Conservation (phyloP, 2,329 filamentous ascomycete genomes). For the Neurospora sp. region DNA sequence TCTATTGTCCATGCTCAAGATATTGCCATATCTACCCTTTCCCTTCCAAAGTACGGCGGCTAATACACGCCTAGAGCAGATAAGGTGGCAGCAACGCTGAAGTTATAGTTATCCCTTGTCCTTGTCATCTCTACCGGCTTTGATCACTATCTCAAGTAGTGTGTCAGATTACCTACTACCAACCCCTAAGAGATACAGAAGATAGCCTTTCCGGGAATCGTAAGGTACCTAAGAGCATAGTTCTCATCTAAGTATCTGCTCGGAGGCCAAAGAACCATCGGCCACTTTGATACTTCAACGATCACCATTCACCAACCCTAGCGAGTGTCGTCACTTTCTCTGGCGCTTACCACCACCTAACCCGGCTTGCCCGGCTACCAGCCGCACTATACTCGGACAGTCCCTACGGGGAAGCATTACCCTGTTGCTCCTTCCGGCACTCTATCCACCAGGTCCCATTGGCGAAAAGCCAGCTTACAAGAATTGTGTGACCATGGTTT, state of each 20-base stretch:
- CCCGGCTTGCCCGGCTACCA: not conserved
- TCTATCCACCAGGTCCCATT: not conserved
- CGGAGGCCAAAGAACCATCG: not conserved
- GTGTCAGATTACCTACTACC: not conserved
- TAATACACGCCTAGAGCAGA: not conserved
- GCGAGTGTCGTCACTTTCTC: not conserved
- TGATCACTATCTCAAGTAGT: not conserved
- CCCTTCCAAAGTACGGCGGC: not conserved
- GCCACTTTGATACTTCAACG: not conserved
- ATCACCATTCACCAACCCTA: no score
- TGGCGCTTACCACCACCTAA: not conserved
- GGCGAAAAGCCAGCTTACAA: not conserved
- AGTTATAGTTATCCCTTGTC: not conserved
- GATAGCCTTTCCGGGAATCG: not conserved
- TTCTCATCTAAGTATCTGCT: not conserved
- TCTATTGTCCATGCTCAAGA: not conserved
- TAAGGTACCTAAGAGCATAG: not conserved
- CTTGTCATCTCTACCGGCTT: not conserved
- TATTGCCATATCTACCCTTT: not conserved
- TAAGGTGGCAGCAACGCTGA: not conserved
- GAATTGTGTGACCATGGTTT: conserved; percentile 41
- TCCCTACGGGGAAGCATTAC: not conserved
- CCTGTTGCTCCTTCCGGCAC: not conserved
- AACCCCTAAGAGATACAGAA: not conserved
- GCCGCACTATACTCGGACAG: not conserved